Percentiles rank a stretch among this genome's conserved stretches.
Evolutionary conservation across 495 filamentous ascomycete species (phyloP).

Genomic region (Barbatosphaeria neglecta): DNA sequence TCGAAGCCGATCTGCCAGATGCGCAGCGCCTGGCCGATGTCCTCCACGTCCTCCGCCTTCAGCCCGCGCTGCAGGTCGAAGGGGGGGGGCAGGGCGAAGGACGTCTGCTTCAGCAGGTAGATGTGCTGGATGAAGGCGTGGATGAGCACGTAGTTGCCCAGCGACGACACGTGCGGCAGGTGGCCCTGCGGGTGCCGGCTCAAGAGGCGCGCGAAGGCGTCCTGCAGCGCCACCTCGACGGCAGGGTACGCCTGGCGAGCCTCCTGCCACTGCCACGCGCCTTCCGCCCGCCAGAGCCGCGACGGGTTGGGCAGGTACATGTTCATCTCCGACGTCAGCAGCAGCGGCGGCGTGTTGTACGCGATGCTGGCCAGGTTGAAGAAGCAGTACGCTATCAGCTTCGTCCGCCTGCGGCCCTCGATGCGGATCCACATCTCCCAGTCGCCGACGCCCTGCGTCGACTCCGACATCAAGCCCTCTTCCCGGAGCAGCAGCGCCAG

Average conservation of each 20-base stretch:
- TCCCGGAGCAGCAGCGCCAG: constrained; percentile 43
- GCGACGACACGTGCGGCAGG: constrained; percentile 43
- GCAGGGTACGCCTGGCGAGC: constrained; percentile 27
- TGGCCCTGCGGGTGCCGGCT: constrained; percentile 32
- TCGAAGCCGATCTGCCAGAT: constrained; percentile 56
- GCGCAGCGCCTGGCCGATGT: constrained; percentile 46
- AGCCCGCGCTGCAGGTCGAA: constrained; percentile 34
- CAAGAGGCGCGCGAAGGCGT: constrained; percentile 36
- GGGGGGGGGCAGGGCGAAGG: constrained; percentile 27
- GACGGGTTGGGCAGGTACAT: constrained; percentile 47
- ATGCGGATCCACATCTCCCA: constrained; percentile 50
- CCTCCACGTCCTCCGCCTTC: constrained; percentile 42
- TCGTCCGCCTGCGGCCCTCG: constrained; percentile 42
- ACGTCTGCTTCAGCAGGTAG: constrained; percentile 51
- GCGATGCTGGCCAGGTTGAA: constrained; percentile 48
- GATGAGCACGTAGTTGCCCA: constrained; percentile 58
- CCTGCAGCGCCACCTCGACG: constrained; percentile 37
- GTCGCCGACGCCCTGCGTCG: constrained; percentile 23
- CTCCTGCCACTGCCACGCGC: constrained; percentile 38
- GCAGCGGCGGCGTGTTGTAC: constrained; percentile 44
- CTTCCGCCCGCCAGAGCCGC: constrained; percentile 41
- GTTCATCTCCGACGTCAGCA: constrained; percentile 52
- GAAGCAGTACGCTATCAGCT: constrained; percentile 47
- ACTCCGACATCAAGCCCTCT: constrained; percentile 34
- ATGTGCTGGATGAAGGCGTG: constrained; percentile 60